Conservation (phyloP, 2,329 filamentous ascomycete species). For the Phyllosticta citrichinensis region DNA sequence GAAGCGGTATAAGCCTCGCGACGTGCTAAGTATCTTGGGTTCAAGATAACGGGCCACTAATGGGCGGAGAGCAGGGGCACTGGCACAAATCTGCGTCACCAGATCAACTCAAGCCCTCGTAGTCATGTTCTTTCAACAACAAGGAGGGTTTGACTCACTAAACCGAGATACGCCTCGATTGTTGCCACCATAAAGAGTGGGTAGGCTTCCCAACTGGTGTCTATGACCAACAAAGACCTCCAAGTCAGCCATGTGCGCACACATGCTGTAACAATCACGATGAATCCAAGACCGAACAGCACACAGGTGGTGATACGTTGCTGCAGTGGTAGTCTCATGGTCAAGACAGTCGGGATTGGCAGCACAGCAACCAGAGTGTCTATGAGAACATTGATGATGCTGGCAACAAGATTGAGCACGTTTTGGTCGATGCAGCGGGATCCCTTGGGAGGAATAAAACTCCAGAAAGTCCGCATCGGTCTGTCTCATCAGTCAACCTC, state of each 20-base stretch:
- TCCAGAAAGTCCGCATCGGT: conserved; percentile 35
- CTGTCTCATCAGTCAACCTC: conserved; percentile 11
- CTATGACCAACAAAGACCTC: conserved; percentile 30
- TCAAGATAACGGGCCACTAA: conserved; percentile 11
- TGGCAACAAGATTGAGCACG: conserved; percentile 26
- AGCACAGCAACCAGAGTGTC: conserved; percentile 34
- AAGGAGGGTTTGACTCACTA: conserved; percentile 24
- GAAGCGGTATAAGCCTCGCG: not conserved
- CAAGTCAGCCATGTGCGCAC: conserved; percentile 37
- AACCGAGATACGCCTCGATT: conserved; percentile 37
- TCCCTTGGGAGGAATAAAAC: conserved; percentile 20
- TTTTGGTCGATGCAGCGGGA: conserved; percentile 34
- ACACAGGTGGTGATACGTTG: conserved; percentile 31
- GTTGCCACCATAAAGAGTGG: conserved; percentile 38
- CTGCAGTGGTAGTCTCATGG: conserved; percentile 32
- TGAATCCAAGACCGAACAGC: conserved; percentile 32
- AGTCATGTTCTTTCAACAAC: not conserved
- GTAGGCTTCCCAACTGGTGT: conserved; percentile 37
- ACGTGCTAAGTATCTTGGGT: not conserved
- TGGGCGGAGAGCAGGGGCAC: conserved; percentile 26
- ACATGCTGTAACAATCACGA: conserved; percentile 33
- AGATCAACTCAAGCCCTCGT: not conserved
- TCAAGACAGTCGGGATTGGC: conserved; percentile 34
- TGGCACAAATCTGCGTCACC: conserved; percentile 25
- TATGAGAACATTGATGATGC: conserved; percentile 34